Evolutionary conservation across 148 eudicot genomes (phyloP).

Genomic region (Spergularia bocconei): DNA sequence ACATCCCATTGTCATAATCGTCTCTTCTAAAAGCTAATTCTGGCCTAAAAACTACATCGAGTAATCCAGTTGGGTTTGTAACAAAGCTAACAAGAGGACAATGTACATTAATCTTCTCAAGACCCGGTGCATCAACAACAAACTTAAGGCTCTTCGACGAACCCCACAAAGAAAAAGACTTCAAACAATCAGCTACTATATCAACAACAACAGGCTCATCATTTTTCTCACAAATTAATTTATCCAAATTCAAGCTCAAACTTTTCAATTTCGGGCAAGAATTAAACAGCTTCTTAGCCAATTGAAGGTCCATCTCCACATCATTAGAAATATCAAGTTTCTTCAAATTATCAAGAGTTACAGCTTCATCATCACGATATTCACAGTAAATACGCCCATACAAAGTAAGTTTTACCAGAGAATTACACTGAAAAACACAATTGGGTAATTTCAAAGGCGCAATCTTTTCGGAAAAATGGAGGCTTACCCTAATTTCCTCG

Average conservation of each 20-base stretch:
- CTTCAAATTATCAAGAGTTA: not conserved
- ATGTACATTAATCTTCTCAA: not conserved
- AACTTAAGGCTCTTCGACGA: not conserved
- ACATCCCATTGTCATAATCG: not conserved
- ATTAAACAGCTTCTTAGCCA: not conserved
- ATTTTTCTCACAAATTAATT: too few relatives aligned
- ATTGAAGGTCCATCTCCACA: not conserved
- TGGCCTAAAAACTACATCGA: not conserved
- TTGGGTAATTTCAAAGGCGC: not conserved
- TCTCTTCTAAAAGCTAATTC: not conserved
- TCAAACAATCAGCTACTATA: not conserved
- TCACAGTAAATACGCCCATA: not conserved
- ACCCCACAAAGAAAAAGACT: not conserved
- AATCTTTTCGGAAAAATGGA: not conserved
- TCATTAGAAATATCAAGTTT: not conserved
- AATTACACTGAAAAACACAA: not conserved
- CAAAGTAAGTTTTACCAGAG: not conserved
- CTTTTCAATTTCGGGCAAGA: not conserved
- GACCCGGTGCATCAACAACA: conserved; percentile 1
- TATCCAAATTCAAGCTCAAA: not conserved
- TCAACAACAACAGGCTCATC: not conserved
- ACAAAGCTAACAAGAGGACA: not conserved
- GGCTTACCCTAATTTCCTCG: not conserved
- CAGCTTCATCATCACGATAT: not conserved
- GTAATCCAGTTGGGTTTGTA: not conserved